phyloP scores from a whole-genome alignment of 768 basidiomycete species.

The Pleurotus ostreatus region DNA sequence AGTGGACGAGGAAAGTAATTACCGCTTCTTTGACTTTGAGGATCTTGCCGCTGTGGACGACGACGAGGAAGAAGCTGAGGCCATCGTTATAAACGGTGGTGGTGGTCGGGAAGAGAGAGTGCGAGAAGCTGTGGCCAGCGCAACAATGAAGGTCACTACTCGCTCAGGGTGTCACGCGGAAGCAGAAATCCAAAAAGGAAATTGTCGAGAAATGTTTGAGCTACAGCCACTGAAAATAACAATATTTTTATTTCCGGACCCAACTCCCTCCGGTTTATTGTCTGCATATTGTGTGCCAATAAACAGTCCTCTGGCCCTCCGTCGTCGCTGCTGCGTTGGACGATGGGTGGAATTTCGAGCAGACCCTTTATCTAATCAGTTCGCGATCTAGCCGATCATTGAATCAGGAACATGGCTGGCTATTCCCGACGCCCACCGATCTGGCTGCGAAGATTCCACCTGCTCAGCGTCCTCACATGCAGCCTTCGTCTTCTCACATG shows the following conservation, averaged over 20 bases:
- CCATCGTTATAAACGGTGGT: constrained; percentile 23
- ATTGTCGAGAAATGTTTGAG: constrained; percentile 10
- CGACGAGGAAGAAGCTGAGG: constrained; percentile 36
- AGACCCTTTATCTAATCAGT: not conserved
- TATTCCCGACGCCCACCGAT: constrained; percentile 1
- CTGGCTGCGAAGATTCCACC: not conserved
- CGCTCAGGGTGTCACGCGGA: constrained; percentile 24
- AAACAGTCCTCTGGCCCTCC: not conserved
- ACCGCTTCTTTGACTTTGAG: constrained; percentile 32
- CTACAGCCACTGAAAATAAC: constrained; percentile 4
- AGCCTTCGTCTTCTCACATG: not conserved
- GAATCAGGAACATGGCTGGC: constrained; percentile 4
- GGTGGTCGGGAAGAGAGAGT: constrained; percentile 16
- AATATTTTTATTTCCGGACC: not conserved
- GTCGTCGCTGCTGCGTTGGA: not conserved
- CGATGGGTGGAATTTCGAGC: not conserved
- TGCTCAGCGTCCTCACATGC: not conserved
- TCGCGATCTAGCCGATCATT: constrained; percentile 2
- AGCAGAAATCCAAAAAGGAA: constrained; percentile 17
- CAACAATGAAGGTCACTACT: constrained; percentile 27
- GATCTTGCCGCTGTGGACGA: constrained; percentile 18
- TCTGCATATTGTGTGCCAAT: not conserved
- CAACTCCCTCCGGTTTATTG: not conserved
- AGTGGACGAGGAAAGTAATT: constrained; percentile 13
- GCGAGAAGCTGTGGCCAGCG: constrained; percentile 29